Base-by-base conservation (phyloP, 2,329 filamentous ascomycete genomes). In the Leptographium wingfieldii region DNA sequence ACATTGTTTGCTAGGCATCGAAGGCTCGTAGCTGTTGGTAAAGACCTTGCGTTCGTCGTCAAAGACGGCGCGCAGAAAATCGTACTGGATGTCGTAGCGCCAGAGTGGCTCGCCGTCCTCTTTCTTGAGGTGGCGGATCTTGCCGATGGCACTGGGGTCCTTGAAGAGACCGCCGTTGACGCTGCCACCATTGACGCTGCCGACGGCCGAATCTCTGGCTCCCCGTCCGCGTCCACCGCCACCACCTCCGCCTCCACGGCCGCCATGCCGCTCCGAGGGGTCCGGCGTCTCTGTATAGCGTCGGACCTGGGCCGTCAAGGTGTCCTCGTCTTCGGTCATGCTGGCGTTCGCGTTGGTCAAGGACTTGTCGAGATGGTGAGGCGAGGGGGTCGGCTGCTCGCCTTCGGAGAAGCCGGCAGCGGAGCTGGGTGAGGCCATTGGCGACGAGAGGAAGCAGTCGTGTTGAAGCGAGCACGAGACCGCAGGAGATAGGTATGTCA, bases 1-100 rank as follows among this genome's bases (percentile, higher is more conserved):
- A 65, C 83, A 88, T 68, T 88, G 85, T 68, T 86, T 85, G 60
- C 81, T 81, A 22, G 78, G 69, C 56, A 68, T 70, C 7, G 76
- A 73, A 3, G 77, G 71, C 66, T 96, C 91, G 72, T 92, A 95
- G 71, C 88, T 88, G 70, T 95, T 95, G 69, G 90, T 95, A 72
- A 99, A 99, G 69, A 91, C 91, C 64, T 76, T 76, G 58, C 76
- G 70, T 1, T 87, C 79, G 68, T 94, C 82, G 69, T 92, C 86
- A 70, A 95, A 94, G 64, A 95, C 85, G 56, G 84, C 81, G 66
- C 83, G 84, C 65, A 95, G 79, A 67, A 95, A 94, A 72, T 94
- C 90, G 72, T 87, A 92, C 72, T 95, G 90, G 62, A 95, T 95
- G 72, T 95, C 90, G 70, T 84, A 85, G 67, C 90, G 80, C 90